Conservation (phyloP, 2,329 filamentous ascomycete species). For the Alternaria infectoria region DNA sequence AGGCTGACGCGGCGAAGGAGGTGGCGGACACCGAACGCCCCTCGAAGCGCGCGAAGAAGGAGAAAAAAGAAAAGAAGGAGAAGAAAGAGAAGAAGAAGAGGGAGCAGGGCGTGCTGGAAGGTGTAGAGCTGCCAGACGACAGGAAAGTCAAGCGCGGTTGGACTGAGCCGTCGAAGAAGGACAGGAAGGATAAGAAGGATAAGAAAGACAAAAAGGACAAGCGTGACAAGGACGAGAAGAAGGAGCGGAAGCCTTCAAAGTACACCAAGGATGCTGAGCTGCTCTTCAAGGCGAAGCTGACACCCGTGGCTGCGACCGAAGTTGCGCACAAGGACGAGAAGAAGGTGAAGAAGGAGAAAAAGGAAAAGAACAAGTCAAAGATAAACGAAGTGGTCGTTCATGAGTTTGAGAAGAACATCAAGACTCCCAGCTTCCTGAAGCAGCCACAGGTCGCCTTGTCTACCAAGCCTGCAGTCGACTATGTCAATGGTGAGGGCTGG, state of each 20-base stretch:
- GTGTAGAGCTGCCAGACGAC: conserved; percentile 73
- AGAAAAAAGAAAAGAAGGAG: conserved; percentile 55
- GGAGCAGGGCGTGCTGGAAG: conserved; percentile 63
- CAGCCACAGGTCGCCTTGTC: conserved; percentile 54
- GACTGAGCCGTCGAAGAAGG: conserved; percentile 69
- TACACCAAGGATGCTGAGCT: conserved; percentile 83
- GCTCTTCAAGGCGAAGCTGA: conserved; percentile 80
- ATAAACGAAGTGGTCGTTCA: conserved; percentile 72
- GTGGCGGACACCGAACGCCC: conserved; percentile 57
- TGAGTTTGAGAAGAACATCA: conserved; percentile 86
- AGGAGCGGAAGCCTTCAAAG: conserved; percentile 70
- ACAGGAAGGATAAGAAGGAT: conserved; percentile 56
- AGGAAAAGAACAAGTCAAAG: conserved; percentile 62
- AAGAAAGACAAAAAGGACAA: conserved; percentile 50
- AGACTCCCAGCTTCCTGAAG: conserved; percentile 82
- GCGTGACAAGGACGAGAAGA: conserved; percentile 63
- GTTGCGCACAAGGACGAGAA: conserved; percentile 51
- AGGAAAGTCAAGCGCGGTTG: conserved; percentile 88
- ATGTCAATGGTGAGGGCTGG: conserved; percentile 87
- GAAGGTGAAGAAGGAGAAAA: conserved; percentile 63
- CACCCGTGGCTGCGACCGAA: conserved; percentile 50
- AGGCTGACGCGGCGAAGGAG: conserved; percentile 45
- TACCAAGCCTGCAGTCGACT: conserved; percentile 64
- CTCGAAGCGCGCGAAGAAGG: conserved; percentile 53
- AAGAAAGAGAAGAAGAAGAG: conserved; percentile 55